Percentiles rank a stretch among this genome's conserved stretches.
phyloP scores from a whole-genome alignment of 1,284 basidiomycete species.

The Cystobasidium sp. region DNA sequence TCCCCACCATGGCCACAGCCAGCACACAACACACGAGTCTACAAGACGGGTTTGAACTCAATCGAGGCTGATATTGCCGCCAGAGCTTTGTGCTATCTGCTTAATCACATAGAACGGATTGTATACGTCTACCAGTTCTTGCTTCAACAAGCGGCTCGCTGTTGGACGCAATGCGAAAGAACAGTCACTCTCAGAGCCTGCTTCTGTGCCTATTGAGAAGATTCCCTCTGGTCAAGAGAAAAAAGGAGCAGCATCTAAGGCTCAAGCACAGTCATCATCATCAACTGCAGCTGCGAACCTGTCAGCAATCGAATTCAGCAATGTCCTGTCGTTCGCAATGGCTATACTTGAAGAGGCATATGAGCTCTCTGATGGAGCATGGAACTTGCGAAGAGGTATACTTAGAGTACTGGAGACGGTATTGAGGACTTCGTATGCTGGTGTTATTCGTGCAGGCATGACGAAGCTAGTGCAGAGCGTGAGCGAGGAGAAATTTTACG shows the following conservation, averaged over 20 bases:
- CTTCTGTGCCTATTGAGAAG: neutral
- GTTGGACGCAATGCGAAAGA: no score
- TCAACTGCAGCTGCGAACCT: slow-evolving; percentile 30
- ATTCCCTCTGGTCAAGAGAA: neutral
- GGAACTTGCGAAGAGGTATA: slow-evolving; percentile 56
- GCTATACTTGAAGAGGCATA: slow-evolving; percentile 56
- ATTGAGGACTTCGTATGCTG: slow-evolving; percentile 54
- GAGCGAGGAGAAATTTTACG: slow-evolving; percentile 49
- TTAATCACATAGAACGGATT: no score
- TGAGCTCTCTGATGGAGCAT: slow-evolving; percentile 54
- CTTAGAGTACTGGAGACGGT: slow-evolving; percentile 56
- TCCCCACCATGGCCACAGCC: neutral
- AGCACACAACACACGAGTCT: neutral
- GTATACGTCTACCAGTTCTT: no score
- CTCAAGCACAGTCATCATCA: slow-evolving; percentile 1
- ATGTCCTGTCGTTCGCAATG: slow-evolving; percentile 55
- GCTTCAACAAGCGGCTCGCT: no score
- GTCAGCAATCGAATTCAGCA: slow-evolving; percentile 53
- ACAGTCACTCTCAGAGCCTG: neutral
- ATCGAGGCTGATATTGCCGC: no score
- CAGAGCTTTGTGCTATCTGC: no score
- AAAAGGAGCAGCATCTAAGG: neutral
- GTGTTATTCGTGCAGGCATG: slow-evolving; percentile 53
- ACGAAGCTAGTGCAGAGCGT: slow-evolving; percentile 52
- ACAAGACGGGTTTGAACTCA: neutral